Evolutionary conservation across 371 early-diverging fungal species (phyloP), one percentile per base, ranked within the genome.

Genomic region (Lichtheimia ornata): DNA sequence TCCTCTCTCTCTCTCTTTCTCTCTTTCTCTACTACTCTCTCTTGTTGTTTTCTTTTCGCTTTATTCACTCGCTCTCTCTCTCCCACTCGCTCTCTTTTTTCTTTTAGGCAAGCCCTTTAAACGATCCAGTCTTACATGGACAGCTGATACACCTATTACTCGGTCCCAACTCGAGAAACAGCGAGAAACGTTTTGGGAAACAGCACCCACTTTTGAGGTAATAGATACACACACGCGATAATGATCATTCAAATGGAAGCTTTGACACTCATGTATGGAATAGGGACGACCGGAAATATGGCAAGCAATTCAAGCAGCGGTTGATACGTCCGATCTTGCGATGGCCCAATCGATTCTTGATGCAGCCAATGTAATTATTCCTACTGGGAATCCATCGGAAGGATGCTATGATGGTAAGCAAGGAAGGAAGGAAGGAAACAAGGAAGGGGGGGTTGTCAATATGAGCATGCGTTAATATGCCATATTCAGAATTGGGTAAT

Each of bases 121-220:
- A 55, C 56, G 73, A 44, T 28, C 53, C 5, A 63, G 63, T 17
- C 50, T 77, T 25, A 53, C 56, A 5, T 84, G 83, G 83, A 70
- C 72, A 28, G 53, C 83, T 17, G 76, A 79, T 42, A 57, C 64
- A 7, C 79, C 80, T 15, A 61, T 87, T 41, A 88, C 88, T 1
- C 56, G 25, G 12, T 25, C 55, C 9, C 65, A 80, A 59, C 65
- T 91, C 14, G 69, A 83, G 50, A 63, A 62, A 35, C 76, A 87
- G 62, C 74, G 91, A 20, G 66, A 70, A 9, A 75, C 76, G n/a
- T 91, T 89, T 65, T 91, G 91, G 91, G 89, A 91, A 27, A 88
- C 90, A 14, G 85, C 85, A 45, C 86, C 90, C 28, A 75, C 64
- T 17, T 90, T 88, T 53, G 88, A 86, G 67, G 87, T 85, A 76